Evolutionary conservation across 495 filamentous ascomycete genomes (phyloP), one percentile per base, ranked within the genome.

Genomic region (Achaetomiella virescens): DNA sequence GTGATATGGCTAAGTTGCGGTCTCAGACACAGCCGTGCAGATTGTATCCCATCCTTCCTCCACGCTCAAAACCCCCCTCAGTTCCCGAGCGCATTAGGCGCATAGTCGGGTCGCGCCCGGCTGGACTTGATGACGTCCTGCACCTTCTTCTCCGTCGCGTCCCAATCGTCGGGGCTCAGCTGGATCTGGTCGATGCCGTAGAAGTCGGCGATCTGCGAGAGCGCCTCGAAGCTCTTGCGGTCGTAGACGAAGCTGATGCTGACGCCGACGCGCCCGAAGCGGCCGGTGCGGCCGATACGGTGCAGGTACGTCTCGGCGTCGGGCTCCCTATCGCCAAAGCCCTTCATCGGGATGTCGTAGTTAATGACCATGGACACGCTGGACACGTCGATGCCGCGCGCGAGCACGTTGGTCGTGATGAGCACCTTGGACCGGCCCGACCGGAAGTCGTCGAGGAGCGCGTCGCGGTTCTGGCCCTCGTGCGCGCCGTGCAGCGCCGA

Each of bases 331-430:
- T 80, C 74, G 48, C 70, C 71, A 18, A 63, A 51, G 8, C 76
- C 77, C 60, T 81, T 82, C 72, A 84, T 81, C 1, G 83, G 83
- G 56, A 85, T 83, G 63, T 85, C 86, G 71, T 97, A 99, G 75
- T 99, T 99, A 72, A 99, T 86, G 33, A 99, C 95, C 80, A 99
- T 88, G 17, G 90, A 95, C 3, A 97, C 95, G 18, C 91, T 91
- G 29, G 90, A 89, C 11, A 99, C 91, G 72, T 99, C 95, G 58
- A 99, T 97, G 62, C 95, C 95, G 64, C 95, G 89, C 6, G 95
- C 88, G 47, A 99, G 82, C 36, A 99, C 92, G 66, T 99, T 97
- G 61, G 95, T 99, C 0, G 95, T 92, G 65, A 97, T 97, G 54
- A 99, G 84, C n/a, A 99, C 93, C 77, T 97, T 99, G 49, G 89